Base-by-base conservation (phyloP, 768 basidiomycete species). In the Tephrocybe rancida region DNA sequence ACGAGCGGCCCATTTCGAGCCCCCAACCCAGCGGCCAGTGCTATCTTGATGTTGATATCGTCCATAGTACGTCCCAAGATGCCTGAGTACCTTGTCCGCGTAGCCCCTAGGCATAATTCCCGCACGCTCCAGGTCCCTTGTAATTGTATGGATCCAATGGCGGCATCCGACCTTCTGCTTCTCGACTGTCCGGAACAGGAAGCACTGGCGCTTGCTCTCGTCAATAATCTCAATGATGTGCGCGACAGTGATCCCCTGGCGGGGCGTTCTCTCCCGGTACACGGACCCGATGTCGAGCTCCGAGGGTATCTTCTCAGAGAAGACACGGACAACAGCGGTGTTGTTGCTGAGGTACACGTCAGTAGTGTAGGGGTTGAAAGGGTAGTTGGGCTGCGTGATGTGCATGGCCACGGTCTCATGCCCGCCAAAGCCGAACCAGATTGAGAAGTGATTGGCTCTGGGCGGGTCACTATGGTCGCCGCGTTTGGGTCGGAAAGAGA, bases 81-180 rank as follows among this genome's bases (percentile, higher is more conserved):
- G 50, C n/a, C 44, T 27, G 9, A 52, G 16, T 6, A 44, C 43
- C 13, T n/a, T 34, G 9, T 52, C 50, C 22, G 43, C 50, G 11
- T 52, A 45, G 16, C 50, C 50, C 16, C 50, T 34, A 24, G 42
- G 43, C 7, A 34, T 27, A 32, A 52, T 52, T 21, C 50, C 50
- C 3, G 39, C 39, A 30, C 45, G 39, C 19, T 55, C 54, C 6
- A 49, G 44, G 35, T 55, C 54, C 44, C 44, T 39, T 18, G 50
- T 38, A 10, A 56, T 48, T 2, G 37, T 49, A 22, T 55, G 27
- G 2, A 63, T 50, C 61, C 64, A 63, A 47, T 58, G 52, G 16
- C 61, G 56, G 34, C 64, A 65, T 9, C 64, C 64, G 5, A 57
- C 51, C n/a, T 60, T 58, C 22, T 61, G 60, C 41, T 59, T 57